Evolutionary conservation across 129 eudicot genomes (phyloP), one percentile per base, ranked within the genome.

Genomic region (Scalesia atractyloides): DNA sequence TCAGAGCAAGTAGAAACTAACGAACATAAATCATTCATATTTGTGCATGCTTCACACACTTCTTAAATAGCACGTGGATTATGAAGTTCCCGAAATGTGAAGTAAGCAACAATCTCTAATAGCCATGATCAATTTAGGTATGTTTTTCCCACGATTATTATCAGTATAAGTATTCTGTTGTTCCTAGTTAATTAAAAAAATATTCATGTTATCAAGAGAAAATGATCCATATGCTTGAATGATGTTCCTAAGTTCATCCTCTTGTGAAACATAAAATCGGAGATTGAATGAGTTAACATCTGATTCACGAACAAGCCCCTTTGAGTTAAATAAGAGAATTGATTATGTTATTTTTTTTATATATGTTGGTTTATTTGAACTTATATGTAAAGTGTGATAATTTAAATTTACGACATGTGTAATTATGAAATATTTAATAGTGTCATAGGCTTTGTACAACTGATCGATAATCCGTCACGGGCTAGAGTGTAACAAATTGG

Each of bases 251-350:
- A 62, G 18, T 34, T 62, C 67, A 62, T 62, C 47, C 47, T 6
- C 14, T 5, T 14, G 17, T 34, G 67, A 48, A 62, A 34, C 2
- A 62, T 62, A 62, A 62, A 62, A 62, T 34, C 24, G 67, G 5
- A 62, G 5, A 62, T 62, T 62, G 67, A 62, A 62, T 7, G 67
- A 62, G 14, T 62, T 62, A 14, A 62, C 34, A 36, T 62, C 67
- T 2, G 46, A 3, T 62, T 62, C 67, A 5, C 2, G 22, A 62
- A 62, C 22, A 22, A 61, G 7, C 47, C 37, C 67, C 67, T 61
- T 0, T 20, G 34, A 19, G 62, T 19, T 2, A 56, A 10, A 58
- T n/a, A n/a, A n/a, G n/a, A n/a, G n/a, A n/a, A n/a, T n/a, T n/a
- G n/a, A n/a, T n/a, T n/a, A n/a, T n/a, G n/a, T n/a, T n/a, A n/a